phyloP scores from a whole-genome alignment of 805 yeast genomes.

The Myxozyma neotropica region DNA sequence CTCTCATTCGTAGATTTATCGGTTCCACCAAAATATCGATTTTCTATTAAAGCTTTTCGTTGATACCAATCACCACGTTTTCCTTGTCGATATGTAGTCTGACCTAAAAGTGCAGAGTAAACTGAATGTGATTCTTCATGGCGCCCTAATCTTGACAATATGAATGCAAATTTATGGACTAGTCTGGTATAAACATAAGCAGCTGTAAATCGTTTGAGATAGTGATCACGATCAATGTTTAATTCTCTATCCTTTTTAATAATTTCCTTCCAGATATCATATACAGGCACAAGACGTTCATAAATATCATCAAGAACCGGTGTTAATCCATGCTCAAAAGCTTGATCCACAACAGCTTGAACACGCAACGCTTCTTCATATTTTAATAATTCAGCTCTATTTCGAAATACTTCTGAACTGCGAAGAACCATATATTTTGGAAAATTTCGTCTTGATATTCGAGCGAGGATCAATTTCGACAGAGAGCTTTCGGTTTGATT shows the following conservation, averaged over 20 bases:
- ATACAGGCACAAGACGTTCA: constrained; percentile 13
- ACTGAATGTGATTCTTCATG: constrained; percentile 22
- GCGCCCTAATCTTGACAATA: constrained; percentile 16
- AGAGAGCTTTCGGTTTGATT: constrained; percentile 21
- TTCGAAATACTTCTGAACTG: constrained; percentile 29
- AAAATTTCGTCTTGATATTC: constrained; percentile 21
- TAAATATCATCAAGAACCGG: not conserved
- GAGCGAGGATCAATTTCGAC: constrained; percentile 23
- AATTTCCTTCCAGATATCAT: constrained; percentile 13
- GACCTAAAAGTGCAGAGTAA: constrained; percentile 22
- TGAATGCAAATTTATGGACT: constrained; percentile 26
- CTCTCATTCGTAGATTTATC: constrained; percentile 5
- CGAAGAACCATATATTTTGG: constrained; percentile 28
- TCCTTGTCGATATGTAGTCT: constrained; percentile 25
- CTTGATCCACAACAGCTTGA: constrained; percentile 17
- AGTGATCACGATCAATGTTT: constrained; percentile 19
- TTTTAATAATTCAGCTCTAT: constrained; percentile 23
- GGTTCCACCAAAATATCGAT: constrained; percentile 13
- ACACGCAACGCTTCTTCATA: constrained; percentile 29
- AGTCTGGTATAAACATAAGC: constrained; percentile 29
- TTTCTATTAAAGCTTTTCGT: constrained; percentile 32
- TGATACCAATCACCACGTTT: constrained; percentile 36
- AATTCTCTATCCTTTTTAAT: not conserved
- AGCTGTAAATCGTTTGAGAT: constrained; percentile 30
- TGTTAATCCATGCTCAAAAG: constrained; percentile 12